phyloP scores from a whole-genome alignment of 805 yeast genomes.

The Brettanomyces nanus region DNA sequence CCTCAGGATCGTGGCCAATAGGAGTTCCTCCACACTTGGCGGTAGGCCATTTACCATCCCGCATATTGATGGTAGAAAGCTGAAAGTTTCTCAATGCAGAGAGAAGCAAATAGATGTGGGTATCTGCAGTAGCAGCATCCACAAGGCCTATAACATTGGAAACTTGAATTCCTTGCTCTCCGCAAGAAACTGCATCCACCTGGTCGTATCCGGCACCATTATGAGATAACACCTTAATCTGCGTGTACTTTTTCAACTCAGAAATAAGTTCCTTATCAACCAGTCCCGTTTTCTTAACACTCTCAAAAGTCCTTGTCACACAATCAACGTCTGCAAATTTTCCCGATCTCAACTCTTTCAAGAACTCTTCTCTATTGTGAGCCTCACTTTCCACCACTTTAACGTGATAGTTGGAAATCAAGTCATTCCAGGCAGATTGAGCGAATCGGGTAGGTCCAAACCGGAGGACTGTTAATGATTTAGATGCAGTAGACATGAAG shows the following conservation, averaged over 20 bases:
- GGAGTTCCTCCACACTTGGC: conserved; percentile 42
- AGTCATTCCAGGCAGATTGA: conserved; percentile 49
- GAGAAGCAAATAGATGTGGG: conserved; percentile 42
- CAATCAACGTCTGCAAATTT: conserved; percentile 29
- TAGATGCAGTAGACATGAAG: conserved; percentile 11
- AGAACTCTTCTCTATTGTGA: conserved; percentile 32
- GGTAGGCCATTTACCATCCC: conserved; percentile 56
- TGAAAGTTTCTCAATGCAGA: conserved; percentile 53
- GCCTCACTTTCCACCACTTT: conserved; percentile 38
- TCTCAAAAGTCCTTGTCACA: conserved; percentile 35
- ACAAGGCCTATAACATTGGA: conserved; percentile 48
- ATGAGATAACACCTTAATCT: conserved; percentile 36
- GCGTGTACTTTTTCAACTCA: conserved; percentile 23
- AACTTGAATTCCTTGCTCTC: conserved; percentile 33
- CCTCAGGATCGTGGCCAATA: conserved; percentile 67
- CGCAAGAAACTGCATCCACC: conserved; percentile 35
- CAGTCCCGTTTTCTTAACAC: conserved; percentile 30
- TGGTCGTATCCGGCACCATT: conserved; percentile 56
- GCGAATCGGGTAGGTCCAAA: conserved; percentile 57
- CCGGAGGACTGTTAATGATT: conserved; percentile 55
- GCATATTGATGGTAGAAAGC: conserved; percentile 43
- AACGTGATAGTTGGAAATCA: conserved; percentile 24
- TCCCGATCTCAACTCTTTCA: conserved; percentile 29
- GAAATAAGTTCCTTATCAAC: conserved; percentile 35
- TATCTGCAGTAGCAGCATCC: conserved; percentile 51